These are phyloP conservation scores for Geotrichum aggregatum DNA, from an alignment of 1,139 yeast genomes.

Conservation along the genomic window DNA sequence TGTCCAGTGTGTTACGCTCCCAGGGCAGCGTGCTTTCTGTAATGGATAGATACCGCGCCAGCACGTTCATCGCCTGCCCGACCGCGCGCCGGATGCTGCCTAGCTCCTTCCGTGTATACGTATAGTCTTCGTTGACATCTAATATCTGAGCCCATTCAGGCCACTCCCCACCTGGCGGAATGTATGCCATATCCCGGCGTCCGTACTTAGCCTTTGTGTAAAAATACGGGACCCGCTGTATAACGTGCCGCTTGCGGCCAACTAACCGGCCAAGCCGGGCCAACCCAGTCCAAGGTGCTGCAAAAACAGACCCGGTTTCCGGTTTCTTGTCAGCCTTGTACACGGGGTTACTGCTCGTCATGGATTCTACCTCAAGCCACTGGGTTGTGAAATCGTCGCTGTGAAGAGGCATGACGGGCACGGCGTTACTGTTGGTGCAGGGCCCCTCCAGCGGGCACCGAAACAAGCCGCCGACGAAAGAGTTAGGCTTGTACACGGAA, in stretches of 20 bases:
- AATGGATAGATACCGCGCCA: constrained; percentile 22
- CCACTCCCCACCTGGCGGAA: constrained; percentile 31
- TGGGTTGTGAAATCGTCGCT: constrained; percentile 54
- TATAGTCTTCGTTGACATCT: constrained; percentile 52
- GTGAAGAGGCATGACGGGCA: constrained; percentile 55
- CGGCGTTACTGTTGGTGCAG: constrained; percentile 36
- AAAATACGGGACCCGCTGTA: constrained; percentile 57
- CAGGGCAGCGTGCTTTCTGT: constrained; percentile 9
- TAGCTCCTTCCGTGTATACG: constrained; percentile 43
- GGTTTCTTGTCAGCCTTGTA: constrained; percentile 3
- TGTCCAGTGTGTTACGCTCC: constrained; percentile 10
- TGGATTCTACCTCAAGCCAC: constrained; percentile 38
- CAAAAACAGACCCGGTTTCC: constrained; percentile 23
- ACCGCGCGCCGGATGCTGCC: constrained; percentile 39
- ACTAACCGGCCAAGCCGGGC: background rate
- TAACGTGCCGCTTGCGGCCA: constrained; percentile 26
- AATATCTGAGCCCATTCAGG: constrained; percentile 49
- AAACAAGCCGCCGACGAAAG: constrained; percentile 65
- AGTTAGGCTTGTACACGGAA: constrained; percentile 53
- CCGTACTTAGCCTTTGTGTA: constrained; percentile 43
- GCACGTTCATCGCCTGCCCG: constrained; percentile 33
- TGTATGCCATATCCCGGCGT: constrained; percentile 39
- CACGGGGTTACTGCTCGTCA: constrained; percentile 7
- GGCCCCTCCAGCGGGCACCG: constrained; percentile 43
- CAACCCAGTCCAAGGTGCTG: constrained; percentile 17